Percentiles rank a stretch among this genome's conserved stretches.
These are phyloP conservation scores for Ogataea zsoltii DNA, from an alignment of 805 yeast species.

Conservation along the genomic window DNA sequence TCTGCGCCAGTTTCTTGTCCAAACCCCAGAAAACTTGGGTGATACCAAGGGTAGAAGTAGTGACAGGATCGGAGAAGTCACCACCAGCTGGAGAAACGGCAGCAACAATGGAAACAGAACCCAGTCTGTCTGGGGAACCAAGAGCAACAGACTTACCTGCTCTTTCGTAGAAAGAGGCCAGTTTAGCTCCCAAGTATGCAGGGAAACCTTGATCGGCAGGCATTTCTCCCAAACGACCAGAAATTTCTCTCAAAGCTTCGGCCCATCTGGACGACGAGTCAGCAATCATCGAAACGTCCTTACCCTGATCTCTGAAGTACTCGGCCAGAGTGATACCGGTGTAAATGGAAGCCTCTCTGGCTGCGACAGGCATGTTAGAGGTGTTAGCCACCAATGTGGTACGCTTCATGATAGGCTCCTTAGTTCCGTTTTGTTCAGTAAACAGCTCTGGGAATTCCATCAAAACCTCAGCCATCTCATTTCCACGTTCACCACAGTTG, in stretches of 20 bases:
- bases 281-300: conserved; percentile 98
- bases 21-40: conserved; percentile 99
- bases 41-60: conserved; percentile 97
- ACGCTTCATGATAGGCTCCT: conserved; percentile 99
- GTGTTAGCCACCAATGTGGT: conserved; percentile 98
- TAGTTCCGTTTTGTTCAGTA: conserved; percentile 87
- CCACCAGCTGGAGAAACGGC: conserved; percentile 99
- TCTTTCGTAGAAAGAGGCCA: conserved; percentile 98
- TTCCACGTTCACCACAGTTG: conserved; percentile 85
- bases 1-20: conserved; percentile 98
- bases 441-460: conserved; percentile 99
- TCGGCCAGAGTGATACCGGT: conserved; percentile 99
- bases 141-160: conserved; percentile 96
- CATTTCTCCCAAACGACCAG: conserved; percentile 99
- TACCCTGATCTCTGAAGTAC: conserved; percentile 99
- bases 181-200: conserved; percentile 97
- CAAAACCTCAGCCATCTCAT: conserved; percentile 98
- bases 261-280: conserved; percentile 99
- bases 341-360: conserved; percentile 98
- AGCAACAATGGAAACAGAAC: conserved; percentile 99
- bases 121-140: conserved; percentile 95
- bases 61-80: conserved; percentile 99
- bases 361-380: conserved; percentile 99
- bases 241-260: conserved; percentile 98
- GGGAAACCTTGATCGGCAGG: conserved; percentile 99